Conservation (phyloP, 768 basidiomycete genomes). For the Kwoniella heveanensis region DNA sequence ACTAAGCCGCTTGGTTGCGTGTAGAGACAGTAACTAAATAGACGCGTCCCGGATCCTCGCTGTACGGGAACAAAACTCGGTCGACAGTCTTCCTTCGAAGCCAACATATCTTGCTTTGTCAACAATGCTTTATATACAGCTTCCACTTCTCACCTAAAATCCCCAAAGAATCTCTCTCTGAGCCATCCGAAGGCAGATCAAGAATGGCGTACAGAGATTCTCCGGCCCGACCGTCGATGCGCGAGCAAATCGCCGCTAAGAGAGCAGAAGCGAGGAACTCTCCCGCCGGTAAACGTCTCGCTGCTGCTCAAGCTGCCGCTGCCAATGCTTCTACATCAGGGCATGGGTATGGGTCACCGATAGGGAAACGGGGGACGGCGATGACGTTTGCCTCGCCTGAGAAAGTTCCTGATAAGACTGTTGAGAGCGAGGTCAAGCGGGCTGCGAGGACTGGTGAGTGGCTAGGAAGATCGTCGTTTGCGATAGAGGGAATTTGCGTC, state of each 20-base stretch:
- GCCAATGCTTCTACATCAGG: slow-evolving; percentile 4
- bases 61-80: no score
- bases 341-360: slow-evolving; percentile 2
- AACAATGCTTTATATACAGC: no score
- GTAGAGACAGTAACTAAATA: no score
- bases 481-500: no score
- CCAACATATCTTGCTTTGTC: no score
- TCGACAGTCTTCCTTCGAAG: no score
- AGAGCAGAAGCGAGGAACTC: slow-evolving; percentile 34
- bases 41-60: no score
- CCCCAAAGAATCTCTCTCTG: no score
- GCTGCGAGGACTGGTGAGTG: slow-evolving; percentile 41
- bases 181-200: no score
- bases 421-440: slow-evolving; percentile 32
- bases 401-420: slow-evolving; percentile 36
- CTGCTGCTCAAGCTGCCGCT: slow-evolving; percentile 4
- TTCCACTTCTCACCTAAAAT: no score
- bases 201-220: slow-evolving; percentile 17
- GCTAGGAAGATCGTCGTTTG: no score
- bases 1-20: no score
- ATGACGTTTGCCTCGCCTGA: not conserved
- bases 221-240: slow-evolving; percentile 21
- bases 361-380: slow-evolving; percentile 7
- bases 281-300: slow-evolving; percentile 11
- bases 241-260: slow-evolving; percentile 49